Conservation (phyloP, 768 basidiomycete genomes). For the Megacollybia marginata region DNA sequence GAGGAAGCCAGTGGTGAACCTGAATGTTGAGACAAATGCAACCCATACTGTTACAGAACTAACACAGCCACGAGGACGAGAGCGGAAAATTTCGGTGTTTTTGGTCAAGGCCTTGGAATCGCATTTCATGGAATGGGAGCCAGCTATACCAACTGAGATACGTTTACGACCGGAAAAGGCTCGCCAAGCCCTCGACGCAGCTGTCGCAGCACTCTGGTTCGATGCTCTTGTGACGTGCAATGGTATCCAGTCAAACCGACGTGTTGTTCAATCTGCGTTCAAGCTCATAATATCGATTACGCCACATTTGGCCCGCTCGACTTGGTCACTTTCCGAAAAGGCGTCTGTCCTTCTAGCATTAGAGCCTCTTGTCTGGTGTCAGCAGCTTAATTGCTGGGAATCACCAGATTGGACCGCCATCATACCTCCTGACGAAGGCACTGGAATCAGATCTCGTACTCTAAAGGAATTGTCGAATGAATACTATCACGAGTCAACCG, state of each 20-base stretch:
- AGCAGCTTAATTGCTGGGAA: constrained; percentile 20
- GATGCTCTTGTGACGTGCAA: constrained; percentile 61
- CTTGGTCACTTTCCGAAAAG: constrained; percentile 59
- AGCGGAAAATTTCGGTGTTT: constrained; percentile 55
- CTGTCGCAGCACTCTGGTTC: constrained; percentile 59
- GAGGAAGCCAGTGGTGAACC: neutral
- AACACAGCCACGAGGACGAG: constrained; percentile 44
- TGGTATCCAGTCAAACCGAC: constrained; percentile 51
- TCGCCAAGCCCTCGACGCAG: constrained; percentile 63
- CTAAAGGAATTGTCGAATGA: constrained; percentile 28
- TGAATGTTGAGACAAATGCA: neutral
- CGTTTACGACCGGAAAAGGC: constrained; percentile 54
- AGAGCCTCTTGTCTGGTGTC: constrained; percentile 51
- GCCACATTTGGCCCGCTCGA: constrained; percentile 30
- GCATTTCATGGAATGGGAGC: constrained; percentile 41
- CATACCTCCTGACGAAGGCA: constrained; percentile 29
- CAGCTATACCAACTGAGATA: constrained; percentile 17
- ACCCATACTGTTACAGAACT: constrained; percentile 20
- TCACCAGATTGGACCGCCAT: constrained; percentile 35
- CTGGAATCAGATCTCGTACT: constrained; percentile 59
- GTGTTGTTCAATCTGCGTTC: constrained; percentile 57
- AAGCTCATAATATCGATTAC: constrained; percentile 34
- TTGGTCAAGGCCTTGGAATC: constrained; percentile 57
- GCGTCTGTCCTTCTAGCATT: constrained; percentile 58
- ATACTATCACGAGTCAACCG: constrained; percentile 5